These are phyloP conservation scores for Colletotrichum noveboracense DNA, from an alignment of 2,329 filamentous ascomycete species.

Conservation along the genomic window DNA sequence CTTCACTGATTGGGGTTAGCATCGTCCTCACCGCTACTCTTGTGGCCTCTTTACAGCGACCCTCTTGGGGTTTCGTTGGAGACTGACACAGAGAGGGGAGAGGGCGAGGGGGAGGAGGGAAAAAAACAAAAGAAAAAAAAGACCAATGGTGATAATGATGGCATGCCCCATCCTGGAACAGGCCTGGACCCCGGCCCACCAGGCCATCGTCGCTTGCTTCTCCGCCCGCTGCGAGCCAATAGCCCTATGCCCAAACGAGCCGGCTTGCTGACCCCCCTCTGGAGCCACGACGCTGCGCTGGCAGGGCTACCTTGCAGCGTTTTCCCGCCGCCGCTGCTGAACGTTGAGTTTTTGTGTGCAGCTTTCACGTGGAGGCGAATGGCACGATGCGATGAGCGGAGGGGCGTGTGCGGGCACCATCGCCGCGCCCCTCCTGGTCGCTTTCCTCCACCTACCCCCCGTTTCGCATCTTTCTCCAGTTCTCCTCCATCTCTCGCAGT, in stretches of 20 bases:
- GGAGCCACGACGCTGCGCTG: constrained; percentile 12
- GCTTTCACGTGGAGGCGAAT: constrained; percentile 21
- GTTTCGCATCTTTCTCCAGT: neutral
- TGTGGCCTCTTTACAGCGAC: constrained; percentile 24
- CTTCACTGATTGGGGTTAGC: constrained; percentile 23
- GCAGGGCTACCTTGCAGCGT: constrained; percentile 19
- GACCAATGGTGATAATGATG: neutral
- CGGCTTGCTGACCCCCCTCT: constrained; percentile 20
- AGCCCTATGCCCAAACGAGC: constrained; percentile 14
- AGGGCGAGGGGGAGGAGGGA: neutral
- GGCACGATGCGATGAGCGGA: constrained; percentile 12
- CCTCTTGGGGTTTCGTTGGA: constrained; percentile 1
- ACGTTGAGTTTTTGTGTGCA: constrained; percentile 17
- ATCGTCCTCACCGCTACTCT: constrained; percentile 25
- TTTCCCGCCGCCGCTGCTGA: constrained; percentile 8
- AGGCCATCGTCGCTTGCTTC: constrained; percentile 14
- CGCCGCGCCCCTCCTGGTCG: neutral
- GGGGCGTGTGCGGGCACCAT: neutral
- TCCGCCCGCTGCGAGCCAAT: constrained; percentile 10
- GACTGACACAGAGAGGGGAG: neutral
- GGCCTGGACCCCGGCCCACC: constrained; percentile 9
- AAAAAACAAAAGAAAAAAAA: neutral
- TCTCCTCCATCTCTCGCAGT: neutral
- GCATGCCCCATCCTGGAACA: neutral
- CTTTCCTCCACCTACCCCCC: neutral